Evolutionary conservation across 2,329 filamentous ascomycete genomes (phyloP), one percentile per base, ranked within the genome.

Genomic region (Colletotrichum magnum): DNA sequence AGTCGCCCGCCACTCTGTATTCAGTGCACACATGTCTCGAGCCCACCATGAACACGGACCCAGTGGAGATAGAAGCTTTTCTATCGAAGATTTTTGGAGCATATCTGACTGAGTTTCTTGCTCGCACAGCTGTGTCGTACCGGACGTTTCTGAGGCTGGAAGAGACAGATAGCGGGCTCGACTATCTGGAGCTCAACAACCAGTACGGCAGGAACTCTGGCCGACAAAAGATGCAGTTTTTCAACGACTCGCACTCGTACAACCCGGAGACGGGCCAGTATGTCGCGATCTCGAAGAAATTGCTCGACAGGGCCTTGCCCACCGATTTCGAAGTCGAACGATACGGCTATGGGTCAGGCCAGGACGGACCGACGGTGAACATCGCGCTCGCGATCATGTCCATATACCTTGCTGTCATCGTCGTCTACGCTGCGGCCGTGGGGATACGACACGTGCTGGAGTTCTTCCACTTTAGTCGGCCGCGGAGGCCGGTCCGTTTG

Each of bases 281-380:
- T 3, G n/a, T 21, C 6, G 3, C 1, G n/a, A 50, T 50, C 47
- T 18, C 1, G 2, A 12, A 6, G 6, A 12, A 2, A 0, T 12
- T 47, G 10, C 4, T 12, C 2, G 16, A 43, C 13, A 39, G 15
- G 15, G 28, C 4, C 7, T 18, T 67, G 12, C 41, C 53, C 1
- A 51, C 66, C 6, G 2, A 50, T 6, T 24, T 60, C 13, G 18
- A 2, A 12, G 41, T 24, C 2, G 24, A 59, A 21, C 6, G 32
- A 4, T 24, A 66, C 21, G 66, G 66, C 0, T 66, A 66, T 28
- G 66, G 61, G 10, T 56, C 54, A 7, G 66, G 54, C 2, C 47
- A 60, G 13, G 1, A 13, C 1, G 28, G 53, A 2, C 4, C 5
- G 3, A 65, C 66, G 2, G 21, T 56, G 9, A 0, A 12, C n/a